Evolutionary conservation across 371 early-diverging fungal genomes (phyloP).

Genomic region (Haplosporangium sp.): DNA sequence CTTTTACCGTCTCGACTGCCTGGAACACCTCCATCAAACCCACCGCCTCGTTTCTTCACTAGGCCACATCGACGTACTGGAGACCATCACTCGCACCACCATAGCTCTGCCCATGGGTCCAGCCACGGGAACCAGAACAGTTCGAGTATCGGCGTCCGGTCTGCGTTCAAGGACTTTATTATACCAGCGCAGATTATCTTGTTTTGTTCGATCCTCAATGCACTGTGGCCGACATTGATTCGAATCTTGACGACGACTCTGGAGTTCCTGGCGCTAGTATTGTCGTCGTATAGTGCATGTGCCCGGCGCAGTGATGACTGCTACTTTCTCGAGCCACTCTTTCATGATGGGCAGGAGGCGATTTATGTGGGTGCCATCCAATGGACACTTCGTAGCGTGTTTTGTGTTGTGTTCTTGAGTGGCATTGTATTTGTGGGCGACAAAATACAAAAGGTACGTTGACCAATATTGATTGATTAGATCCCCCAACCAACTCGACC

Average conservation of each 20-base stretch:
- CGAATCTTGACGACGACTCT: conserved; percentile 21
- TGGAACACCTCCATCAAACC: conserved; percentile 29
- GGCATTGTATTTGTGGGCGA: conserved; percentile 14
- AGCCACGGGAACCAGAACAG: conserved; percentile 26
- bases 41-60: conserved; percentile 48
- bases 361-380: conserved; percentile 44
- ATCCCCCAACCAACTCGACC: too few relatives aligned
- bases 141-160: conserved; percentile 47
- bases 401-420: conserved; percentile 24
- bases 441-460: conserved; percentile 33
- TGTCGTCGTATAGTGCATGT: conserved; percentile 49
- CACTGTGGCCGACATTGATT: conserved; percentile 42
- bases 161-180: conserved; percentile 49
- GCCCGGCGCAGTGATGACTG: conserved; percentile 46
- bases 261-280: conserved; percentile 42
- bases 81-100: conserved; percentile 33
- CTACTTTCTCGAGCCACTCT: conserved; percentile 47
- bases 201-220: conserved; percentile 47
- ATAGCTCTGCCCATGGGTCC: conserved; percentile 26
- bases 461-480: too few relatives aligned
- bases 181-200: conserved; percentile 51
- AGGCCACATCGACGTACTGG: conserved; percentile 41
- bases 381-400: conserved; percentile 41
- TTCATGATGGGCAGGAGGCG: conserved; percentile 43
- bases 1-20: conserved; percentile 16